Percentiles rank a stretch among this genome's conserved stretches.
Conservation (phyloP, 1,139 yeast genomes). For the Taphrina communis region DNA sequence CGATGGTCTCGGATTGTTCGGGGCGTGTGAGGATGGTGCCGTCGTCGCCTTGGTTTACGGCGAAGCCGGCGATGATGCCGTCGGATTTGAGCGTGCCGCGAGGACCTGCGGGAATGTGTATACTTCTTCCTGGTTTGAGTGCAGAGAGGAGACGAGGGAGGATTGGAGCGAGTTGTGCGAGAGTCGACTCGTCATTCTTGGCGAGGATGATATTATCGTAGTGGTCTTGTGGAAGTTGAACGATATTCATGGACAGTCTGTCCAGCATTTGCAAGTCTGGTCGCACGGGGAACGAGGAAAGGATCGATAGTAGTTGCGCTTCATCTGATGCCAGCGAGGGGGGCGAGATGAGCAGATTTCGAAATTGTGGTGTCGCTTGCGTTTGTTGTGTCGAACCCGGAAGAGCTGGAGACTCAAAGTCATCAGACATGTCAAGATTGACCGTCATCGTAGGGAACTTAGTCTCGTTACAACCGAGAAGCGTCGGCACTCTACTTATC, state of each 20-base stretch:
- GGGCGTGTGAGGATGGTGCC: constrained; percentile 37
- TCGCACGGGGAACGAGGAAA: constrained; percentile 50
- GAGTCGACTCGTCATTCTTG: constrained; percentile 47
- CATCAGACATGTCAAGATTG: constrained; percentile 37
- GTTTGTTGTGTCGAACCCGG: constrained; percentile 14
- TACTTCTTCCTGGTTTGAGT: constrained; percentile 50
- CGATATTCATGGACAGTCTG: constrained; percentile 65
- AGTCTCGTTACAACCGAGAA: no score
- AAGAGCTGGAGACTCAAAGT: constrained; percentile 18
- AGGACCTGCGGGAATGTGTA: constrained; percentile 58
- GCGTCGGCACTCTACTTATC: no score
- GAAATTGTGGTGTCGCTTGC: constrained; percentile 20
- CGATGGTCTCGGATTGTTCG: constrained; percentile 14
- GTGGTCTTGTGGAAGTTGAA: constrained; percentile 56
- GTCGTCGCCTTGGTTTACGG: constrained; percentile 26
- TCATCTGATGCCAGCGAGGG: constrained; percentile 75
- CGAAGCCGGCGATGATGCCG: constrained; percentile 35
- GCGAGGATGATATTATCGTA: constrained; percentile 68
- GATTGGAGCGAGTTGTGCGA: constrained; percentile 7
- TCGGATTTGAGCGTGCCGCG: constrained; percentile 38
- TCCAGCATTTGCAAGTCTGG: constrained; percentile 70
- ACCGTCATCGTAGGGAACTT: constrained; percentile 3
- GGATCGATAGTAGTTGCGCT: constrained; percentile 55
- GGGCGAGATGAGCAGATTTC: constrained; percentile 62
- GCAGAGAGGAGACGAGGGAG: constrained; percentile 20